Percentiles rank a stretch among this genome's conserved stretches.
These are phyloP conservation scores for Phaeosphaeriaceae sp. DNA, from an alignment of 2,329 filamentous ascomycete genomes.

Conservation along the genomic window DNA sequence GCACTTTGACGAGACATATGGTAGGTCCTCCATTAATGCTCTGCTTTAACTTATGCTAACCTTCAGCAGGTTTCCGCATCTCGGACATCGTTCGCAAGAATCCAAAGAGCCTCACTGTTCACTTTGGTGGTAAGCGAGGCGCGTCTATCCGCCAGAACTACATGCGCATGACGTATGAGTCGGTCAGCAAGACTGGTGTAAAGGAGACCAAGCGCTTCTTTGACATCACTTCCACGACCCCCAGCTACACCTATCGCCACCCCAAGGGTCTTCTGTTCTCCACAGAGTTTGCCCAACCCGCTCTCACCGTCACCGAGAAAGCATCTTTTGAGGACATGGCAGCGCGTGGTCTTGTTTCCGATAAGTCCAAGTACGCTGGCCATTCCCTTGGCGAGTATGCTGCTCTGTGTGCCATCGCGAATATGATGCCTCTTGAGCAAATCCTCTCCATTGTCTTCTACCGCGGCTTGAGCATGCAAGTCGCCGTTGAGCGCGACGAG, in stretches of 20 bases:
- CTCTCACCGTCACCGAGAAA: constrained; percentile 13
- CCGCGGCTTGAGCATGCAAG: constrained; percentile 28
- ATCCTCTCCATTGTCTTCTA: constrained; percentile 25
- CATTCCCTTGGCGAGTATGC: constrained; percentile 20
- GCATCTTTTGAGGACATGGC: constrained; percentile 14
- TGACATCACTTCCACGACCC: constrained; percentile 13
- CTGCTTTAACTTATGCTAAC: background rate
- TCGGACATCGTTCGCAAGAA: constrained; percentile 49
- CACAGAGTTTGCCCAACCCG: constrained; percentile 32
- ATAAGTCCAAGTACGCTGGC: constrained; percentile 1
- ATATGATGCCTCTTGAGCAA: constrained; percentile 22
- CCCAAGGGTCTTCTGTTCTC: constrained; percentile 22
- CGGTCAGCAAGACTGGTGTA: constrained; percentile 8
- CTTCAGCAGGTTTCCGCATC: constrained; percentile 33
- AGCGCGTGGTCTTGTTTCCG: constrained; percentile 5
- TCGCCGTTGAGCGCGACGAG: constrained; percentile 21
- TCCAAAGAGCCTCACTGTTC: constrained; percentile 47
- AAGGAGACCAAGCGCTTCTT: constrained; percentile 19
- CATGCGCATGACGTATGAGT: constrained; percentile 26
- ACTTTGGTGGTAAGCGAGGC: constrained; percentile 48
- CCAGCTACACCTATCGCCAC: constrained; percentile 21
- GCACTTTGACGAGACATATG: constrained; percentile 43
- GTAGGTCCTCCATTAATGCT: constrained; percentile 18
- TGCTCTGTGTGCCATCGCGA: constrained; percentile 16
- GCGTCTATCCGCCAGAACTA: constrained; percentile 45